phyloP scores from a whole-genome alignment of 2,329 filamentous ascomycete species.

The Neospermospora avenae region DNA sequence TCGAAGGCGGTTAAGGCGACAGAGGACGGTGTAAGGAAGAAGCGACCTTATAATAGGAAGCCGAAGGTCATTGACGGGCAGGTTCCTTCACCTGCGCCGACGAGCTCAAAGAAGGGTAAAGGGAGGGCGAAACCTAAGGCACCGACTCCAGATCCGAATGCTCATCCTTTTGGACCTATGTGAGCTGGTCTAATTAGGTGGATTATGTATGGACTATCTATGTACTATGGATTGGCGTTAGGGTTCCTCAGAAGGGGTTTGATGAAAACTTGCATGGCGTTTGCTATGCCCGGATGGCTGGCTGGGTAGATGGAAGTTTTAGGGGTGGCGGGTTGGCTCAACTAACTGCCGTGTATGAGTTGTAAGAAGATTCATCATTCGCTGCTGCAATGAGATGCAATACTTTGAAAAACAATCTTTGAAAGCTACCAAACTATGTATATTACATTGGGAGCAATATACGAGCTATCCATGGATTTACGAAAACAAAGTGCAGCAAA shows the following conservation, averaged over 20 bases:
- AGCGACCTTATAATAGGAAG: constrained; percentile 23
- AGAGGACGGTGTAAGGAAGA: constrained; percentile 29
- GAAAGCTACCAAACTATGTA: too few relatives aligned
- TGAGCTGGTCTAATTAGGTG: not conserved
- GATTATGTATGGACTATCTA: not conserved
- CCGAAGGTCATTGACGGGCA: constrained; percentile 27
- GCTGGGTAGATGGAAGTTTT: too few relatives aligned
- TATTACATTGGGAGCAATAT: not conserved
- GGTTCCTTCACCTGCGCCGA: constrained; percentile 13
- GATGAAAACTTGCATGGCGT: constrained; percentile 1
- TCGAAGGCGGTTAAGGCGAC: constrained; percentile 44
- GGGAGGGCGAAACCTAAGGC: constrained; percentile 48
- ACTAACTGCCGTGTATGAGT: not conserved
- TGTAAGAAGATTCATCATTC: not conserved
- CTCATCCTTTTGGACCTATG: constrained; percentile 21
- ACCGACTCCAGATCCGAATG: constrained; percentile 19
- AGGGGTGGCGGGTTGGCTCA: not conserved
- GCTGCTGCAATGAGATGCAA: not conserved
- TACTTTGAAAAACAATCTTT: not conserved
- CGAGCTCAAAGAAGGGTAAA: constrained; percentile 47
- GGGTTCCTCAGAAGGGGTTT: not conserved
- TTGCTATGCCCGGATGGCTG: not conserved
- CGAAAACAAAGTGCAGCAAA: not conserved
- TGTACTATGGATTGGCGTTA: constrained; percentile 2
- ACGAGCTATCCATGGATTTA: not conserved